A percentile compares a stretch with the other conserved stretches of the same genome.
These are phyloP conservation scores for Aspergillus ustus DNA, from an alignment of 2,329 filamentous ascomycete species.

Conservation along the genomic window DNA sequence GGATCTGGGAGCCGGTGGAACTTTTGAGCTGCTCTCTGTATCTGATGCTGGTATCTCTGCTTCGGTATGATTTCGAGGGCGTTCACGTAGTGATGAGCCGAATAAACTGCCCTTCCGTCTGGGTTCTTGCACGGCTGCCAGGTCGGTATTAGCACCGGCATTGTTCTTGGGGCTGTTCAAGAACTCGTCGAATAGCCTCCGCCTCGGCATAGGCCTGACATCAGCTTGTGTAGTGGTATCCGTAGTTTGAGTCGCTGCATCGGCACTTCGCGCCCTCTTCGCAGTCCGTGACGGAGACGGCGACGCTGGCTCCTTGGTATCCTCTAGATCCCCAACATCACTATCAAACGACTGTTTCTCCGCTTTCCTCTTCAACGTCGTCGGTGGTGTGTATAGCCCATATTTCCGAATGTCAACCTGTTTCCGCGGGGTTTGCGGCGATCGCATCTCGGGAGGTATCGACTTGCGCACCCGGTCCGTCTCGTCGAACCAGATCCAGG, in stretches of 20 bases:
- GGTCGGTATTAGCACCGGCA: not conserved
- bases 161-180: not conserved
- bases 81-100: not conserved
- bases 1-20: not conserved
- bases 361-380: constrained; percentile 6
- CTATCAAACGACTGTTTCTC: constrained; percentile 12
- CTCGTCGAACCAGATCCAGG: constrained; percentile 10
- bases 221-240: not conserved
- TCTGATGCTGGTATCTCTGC: not conserved
- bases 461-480: not conserved
- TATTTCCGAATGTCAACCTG: constrained; percentile 10
- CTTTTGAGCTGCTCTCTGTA: not conserved
- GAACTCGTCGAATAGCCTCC: constrained; percentile 4
- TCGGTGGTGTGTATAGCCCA: constrained; percentile 8
- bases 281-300: not conserved
- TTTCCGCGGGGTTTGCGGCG: constrained; percentile 11
- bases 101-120: not conserved
- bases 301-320: not conserved
- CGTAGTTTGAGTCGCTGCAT: constrained; percentile 5
- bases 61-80: not conserved
- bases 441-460: not conserved
- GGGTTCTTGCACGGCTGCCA: not conserved
- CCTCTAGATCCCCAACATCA: not conserved
- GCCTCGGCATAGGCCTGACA: not conserved
- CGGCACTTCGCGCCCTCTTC: not conserved